Evolutionary conservation across 345 rosid genomes (phyloP).

Genomic region (Citrus unshiu): DNA sequence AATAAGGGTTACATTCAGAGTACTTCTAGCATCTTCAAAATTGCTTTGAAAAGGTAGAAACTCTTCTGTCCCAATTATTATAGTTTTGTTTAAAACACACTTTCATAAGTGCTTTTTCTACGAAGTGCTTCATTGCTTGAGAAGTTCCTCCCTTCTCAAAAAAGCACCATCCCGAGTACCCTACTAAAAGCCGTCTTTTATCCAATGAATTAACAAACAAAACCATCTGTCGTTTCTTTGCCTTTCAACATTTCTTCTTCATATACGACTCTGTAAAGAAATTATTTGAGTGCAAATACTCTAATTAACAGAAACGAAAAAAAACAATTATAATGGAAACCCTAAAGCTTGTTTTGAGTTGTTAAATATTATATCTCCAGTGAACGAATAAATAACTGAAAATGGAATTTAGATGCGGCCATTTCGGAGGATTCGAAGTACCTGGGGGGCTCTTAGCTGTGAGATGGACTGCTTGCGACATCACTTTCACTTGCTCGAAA

Average conservation of each 20-base stretch:
- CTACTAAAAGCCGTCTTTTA: not conserved
- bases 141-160: too few species aligned
- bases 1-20: not conserved
- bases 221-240: not conserved
- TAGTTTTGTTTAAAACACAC: not conserved
- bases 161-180: too few species aligned
- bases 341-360: not conserved
- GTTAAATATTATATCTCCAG: not conserved
- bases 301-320: not conserved
- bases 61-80: not conserved
- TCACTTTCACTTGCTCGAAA: not conserved
- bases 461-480: constrained; percentile 33
- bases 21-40: not conserved
- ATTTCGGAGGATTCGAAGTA: constrained; percentile 2
- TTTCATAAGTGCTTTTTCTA: not conserved
- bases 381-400: not conserved
- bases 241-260: not conserved
- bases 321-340: not conserved
- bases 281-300: not conserved
- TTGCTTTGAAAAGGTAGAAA: not conserved
- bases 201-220: not conserved
- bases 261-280: not conserved
- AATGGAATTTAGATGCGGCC: not conserved
- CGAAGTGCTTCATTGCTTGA: not conserved
- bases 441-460: constrained; percentile 26